Percentiles rank a stretch among this genome's conserved stretches.
Conservation (phyloP, 257 asterid species). For the Solanum piurae region DNA sequence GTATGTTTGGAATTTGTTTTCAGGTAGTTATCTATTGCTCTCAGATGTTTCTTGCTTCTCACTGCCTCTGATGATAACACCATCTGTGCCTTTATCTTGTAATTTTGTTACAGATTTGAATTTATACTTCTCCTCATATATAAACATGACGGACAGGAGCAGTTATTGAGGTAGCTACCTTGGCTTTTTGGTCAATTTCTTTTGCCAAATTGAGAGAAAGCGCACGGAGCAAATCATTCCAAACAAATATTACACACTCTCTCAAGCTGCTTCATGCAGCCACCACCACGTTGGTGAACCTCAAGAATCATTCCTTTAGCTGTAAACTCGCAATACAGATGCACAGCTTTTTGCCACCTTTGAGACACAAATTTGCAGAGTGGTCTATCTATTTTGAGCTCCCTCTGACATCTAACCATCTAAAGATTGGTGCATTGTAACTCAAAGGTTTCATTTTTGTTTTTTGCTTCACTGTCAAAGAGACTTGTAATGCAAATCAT, state of each 20-base stretch:
- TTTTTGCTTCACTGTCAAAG: conserved; percentile 36
- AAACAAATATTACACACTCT: conserved; percentile 36
- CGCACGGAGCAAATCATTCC: conserved; percentile 76
- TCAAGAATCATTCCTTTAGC: conserved; percentile 64
- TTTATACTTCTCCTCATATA: too few species aligned
- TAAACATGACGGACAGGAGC: conserved; percentile 43
- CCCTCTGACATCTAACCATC: conserved; percentile 55
- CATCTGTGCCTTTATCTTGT: too few species aligned
- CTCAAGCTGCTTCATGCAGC: conserved; percentile 39
- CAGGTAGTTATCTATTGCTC: too few species aligned
- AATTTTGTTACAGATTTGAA: too few species aligned
- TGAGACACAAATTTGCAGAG: conserved; percentile 27
- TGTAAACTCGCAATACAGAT: conserved; percentile 74
- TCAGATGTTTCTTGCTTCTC: too few species aligned
- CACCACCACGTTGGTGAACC: conserved; percentile 44
- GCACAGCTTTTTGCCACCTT: conserved; percentile 57
- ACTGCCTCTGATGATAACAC: too few species aligned
- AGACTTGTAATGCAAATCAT: conserved; percentile 36
- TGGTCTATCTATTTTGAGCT: conserved; percentile 57
- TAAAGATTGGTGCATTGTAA: conserved; percentile 30
- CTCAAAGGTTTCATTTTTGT: conserved; percentile 6
- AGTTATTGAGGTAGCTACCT: conserved; percentile 52
- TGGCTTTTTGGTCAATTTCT: conserved; percentile 31
- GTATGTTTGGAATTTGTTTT: too few species aligned
- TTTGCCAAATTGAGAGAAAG: conserved; percentile 50